Conservation (phyloP, 306 rosid species). For the Pachyrhizus erosus region DNA sequence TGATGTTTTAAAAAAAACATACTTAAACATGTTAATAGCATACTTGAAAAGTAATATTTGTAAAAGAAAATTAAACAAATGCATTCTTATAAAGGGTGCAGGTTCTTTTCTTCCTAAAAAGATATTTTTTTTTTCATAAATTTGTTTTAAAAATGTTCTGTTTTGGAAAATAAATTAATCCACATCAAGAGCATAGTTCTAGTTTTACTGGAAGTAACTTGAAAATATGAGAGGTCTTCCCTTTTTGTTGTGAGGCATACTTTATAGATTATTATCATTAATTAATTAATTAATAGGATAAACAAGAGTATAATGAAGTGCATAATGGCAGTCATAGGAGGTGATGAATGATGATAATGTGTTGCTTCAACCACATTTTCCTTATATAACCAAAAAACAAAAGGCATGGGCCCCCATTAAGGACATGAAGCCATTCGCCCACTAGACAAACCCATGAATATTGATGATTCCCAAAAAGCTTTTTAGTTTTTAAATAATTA, state of each 20-base stretch:
- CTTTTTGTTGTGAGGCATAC: neutral
- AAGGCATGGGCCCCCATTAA: constrained; percentile 29
- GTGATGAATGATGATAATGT: neutral
- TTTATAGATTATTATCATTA: neutral
- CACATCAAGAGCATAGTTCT: neutral
- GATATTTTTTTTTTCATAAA: no score
- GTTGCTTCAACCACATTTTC: constrained; percentile 4
- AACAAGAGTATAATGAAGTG: neutral
- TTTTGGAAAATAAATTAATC: neutral
- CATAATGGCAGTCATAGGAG: neutral
- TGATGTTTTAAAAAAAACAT: neutral
- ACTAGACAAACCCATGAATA: constrained; percentile 13
- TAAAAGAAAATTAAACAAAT: neutral
- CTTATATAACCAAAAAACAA: neutral
- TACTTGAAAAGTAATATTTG: neutral
- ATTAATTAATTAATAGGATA: constrained; percentile 7
- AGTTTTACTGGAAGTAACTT: constrained; percentile 7
- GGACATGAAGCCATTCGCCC: constrained; percentile 17
- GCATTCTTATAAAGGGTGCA: neutral
- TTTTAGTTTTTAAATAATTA: neutral
- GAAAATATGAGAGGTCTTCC: neutral
- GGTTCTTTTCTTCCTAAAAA: no score
- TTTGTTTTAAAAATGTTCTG: neutral
- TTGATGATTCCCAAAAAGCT: constrained; percentile 10
- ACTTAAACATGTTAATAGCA: neutral